A percentile compares a stretch with the other conserved stretches of the same genome.
Evolutionary conservation across 2,329 filamentous ascomycete species (phyloP).

Genomic region (Diaporthe helianthi): DNA sequence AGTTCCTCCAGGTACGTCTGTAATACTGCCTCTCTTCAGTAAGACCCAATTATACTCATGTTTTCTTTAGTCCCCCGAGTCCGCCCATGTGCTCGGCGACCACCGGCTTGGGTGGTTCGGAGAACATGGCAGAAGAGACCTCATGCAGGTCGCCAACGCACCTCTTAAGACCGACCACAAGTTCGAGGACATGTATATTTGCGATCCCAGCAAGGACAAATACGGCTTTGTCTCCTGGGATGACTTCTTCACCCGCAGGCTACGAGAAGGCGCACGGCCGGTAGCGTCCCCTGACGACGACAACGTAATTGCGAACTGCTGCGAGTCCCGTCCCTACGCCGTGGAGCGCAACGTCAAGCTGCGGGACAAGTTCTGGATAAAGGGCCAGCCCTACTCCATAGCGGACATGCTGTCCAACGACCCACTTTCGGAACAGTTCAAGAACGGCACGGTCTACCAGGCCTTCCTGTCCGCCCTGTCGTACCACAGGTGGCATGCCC

Average conservation of each 20-base stretch:
- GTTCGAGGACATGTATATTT: conserved; percentile 68
- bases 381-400: conserved; percentile 72
- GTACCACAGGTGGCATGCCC: conserved; percentile 77
- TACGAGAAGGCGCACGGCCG: conserved; percentile 62
- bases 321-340: conserved; percentile 67
- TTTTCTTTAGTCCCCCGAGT: conserved; percentile 53
- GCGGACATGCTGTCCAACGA: conserved; percentile 69
- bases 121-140: conserved; percentile 52
- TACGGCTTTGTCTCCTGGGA: conserved; percentile 74
- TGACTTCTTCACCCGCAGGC: conserved; percentile 68
- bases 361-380: conserved; percentile 71
- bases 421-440: conserved; percentile 59
- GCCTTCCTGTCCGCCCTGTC: conserved; percentile 71
- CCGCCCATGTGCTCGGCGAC: conserved; percentile 56
- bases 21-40: no score
- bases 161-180: conserved; percentile 49
- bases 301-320: conserved; percentile 65
- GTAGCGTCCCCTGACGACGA: conserved; percentile 63
- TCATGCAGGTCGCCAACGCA: conserved; percentile 60
- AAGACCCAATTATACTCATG: not conserved
- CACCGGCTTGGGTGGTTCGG: conserved; percentile 63
- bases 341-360: conserved; percentile 57
- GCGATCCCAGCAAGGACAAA: conserved; percentile 60
- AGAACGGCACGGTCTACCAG: conserved; percentile 72
- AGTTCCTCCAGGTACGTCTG: conserved; percentile 53